Base-by-base conservation (phyloP, 2,329 filamentous ascomycete species). In the Bipolaris gigantea region DNA sequence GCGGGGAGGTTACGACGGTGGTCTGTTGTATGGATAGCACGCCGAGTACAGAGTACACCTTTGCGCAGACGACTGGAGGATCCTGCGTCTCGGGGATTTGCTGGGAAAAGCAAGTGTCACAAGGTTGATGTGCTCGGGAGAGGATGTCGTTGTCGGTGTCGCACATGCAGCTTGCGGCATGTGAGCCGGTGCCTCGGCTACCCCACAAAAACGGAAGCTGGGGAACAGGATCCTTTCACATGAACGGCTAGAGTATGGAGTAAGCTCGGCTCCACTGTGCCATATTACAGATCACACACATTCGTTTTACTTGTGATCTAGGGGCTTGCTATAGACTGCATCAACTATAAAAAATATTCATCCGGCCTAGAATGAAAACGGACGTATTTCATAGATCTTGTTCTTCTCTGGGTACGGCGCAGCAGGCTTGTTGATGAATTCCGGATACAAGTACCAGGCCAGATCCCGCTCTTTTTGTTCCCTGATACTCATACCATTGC, bases 381-480 rank as follows among this genome's bases (percentile, higher is more conserved):
- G 68, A 43, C 75, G 57, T 3, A 74, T 59, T 23, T 55, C 60
- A 50, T 63, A 75, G 49, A 50, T 48, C 61, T 66, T 66, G 55
- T 72, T 75, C 64, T 75, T 69, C 69, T 79, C 77, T 30, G 76
- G 76, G 57, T 57, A 56, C 13, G 64, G 65, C 41, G 59, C 56
- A 34, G 57, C 43, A 18, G 76, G 76, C 50, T 65, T 61, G 18
- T 76, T 68, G 63, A 73, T 32, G 61, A 76, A 78, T 61, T 71
- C 69, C 4, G 73, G 72, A 56, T 73, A 70, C 41, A 79, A 55
- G 67, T 78, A 79, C 61, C 69, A 79, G 27, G 72, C 74, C 65
- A 77, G 47, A 63, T 78, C 65, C 51, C 65, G 68, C 33, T 63
- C 61, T 39, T 73, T 69, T 18, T 65, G 19, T 48, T 67, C 57